phyloP scores from a whole-genome alignment of 169 alveolate species.

The Plasmodium gaboni region DNA sequence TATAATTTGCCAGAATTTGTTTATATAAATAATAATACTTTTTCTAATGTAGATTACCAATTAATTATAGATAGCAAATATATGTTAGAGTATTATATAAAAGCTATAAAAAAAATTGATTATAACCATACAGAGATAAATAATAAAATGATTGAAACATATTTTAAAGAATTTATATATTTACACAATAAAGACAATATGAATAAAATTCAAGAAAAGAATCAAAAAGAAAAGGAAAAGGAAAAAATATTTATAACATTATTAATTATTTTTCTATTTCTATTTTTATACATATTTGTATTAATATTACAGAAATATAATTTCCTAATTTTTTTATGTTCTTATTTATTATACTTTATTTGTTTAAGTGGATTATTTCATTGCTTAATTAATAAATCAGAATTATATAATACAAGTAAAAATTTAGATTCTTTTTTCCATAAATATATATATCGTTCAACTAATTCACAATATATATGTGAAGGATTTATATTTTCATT shows the following conservation, averaged over 20 bases:
- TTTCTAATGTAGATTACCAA: neutral
- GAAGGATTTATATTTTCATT: constrained; percentile 57
- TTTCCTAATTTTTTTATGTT: constrained; percentile 25
- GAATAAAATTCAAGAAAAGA: too few species aligned
- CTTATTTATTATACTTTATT: constrained; percentile 17
- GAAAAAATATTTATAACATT: neutral
- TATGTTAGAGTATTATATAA: constrained; percentile 30
- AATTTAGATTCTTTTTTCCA: constrained; percentile 23
- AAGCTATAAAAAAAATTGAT: neutral
- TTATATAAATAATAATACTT: constrained; percentile 14
- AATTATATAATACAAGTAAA: constrained; percentile 15
- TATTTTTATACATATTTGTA: constrained; percentile 13
- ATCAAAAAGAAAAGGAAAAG: neutral
- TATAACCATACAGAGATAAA: constrained; percentile 1
- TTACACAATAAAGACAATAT: constrained; percentile 8
- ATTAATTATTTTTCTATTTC: constrained; percentile 4
- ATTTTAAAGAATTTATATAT: constrained; percentile 26
- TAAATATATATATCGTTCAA: constrained; percentile 47
- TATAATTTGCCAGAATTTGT: constrained; percentile 42
- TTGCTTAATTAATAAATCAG: constrained; percentile 45
- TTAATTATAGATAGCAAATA: neutral
- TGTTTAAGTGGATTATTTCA: constrained; percentile 59
- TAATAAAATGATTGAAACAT: neutral
- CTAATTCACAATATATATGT: constrained; percentile 51
- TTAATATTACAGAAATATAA: constrained; percentile 12